A percentile compares a stretch with the other conserved stretches of the same genome.
Evolutionary conservation across 306 rosid species (phyloP).

Genomic region (Trifolium repens): DNA sequence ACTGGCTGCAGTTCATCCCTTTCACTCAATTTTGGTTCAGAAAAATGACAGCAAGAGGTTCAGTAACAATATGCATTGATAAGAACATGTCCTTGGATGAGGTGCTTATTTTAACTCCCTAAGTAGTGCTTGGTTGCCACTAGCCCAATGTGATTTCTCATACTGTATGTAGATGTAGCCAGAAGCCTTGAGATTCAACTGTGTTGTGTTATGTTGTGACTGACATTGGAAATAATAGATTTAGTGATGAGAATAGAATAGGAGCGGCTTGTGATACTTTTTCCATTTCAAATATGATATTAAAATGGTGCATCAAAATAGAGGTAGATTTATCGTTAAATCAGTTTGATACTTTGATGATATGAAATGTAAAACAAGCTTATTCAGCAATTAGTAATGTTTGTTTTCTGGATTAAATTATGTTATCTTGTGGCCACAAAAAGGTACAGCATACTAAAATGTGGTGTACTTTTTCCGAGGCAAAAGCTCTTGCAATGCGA

Average conservation of each 20-base stretch:
- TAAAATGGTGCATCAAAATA: neutral
- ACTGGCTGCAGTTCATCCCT: conserved; percentile 15
- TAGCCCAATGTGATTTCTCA: neutral
- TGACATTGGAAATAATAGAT: conserved; percentile 9
- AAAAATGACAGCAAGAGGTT: neutral
- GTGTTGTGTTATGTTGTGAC: conserved; percentile 27
- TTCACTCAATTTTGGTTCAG: conserved; percentile 21
- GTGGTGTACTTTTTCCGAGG: neutral
- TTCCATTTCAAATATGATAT: neutral
- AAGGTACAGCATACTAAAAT: neutral
- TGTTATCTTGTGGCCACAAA: neutral
- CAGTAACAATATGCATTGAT: conserved; percentile 5
- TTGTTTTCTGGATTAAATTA: neutral
- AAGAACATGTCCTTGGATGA: conserved; percentile 7
- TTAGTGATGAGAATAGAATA: neutral
- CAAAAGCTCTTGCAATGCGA: conserved; percentile 46
- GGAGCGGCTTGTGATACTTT: neutral
- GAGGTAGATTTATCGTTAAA: neutral
- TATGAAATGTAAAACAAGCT: neutral
- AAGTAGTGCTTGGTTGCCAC: neutral
- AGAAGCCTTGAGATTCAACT: conserved; percentile 11
- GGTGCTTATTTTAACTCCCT: neutral
- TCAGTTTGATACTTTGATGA: neutral
- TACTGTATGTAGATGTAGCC: neutral
- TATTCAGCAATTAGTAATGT: conserved; percentile 1